phyloP scores from a whole-genome alignment of 2,329 filamentous ascomycete species.

The Ophiocordyceps camponoti-saundersi region DNA sequence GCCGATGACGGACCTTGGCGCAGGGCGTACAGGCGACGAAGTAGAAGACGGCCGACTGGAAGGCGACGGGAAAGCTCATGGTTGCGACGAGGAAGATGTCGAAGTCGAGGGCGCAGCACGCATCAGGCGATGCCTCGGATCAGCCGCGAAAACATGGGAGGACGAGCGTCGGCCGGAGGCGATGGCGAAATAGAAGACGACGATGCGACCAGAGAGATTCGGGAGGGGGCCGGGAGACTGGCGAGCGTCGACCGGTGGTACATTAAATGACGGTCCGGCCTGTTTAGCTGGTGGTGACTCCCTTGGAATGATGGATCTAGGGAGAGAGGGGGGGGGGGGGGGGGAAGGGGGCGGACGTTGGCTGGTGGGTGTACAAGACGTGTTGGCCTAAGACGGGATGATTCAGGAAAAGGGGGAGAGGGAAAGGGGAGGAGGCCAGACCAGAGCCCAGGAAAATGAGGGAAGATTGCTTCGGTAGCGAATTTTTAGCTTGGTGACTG shows the following conservation, averaged over 20 bases:
- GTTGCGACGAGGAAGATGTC: constrained; percentile 1
- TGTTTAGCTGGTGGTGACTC: not conserved
- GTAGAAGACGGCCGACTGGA: constrained; percentile 67
- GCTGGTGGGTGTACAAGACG: not conserved
- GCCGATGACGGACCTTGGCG: constrained; percentile 49
- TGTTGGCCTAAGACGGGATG: not conserved
- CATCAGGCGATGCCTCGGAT: constrained; percentile 2
- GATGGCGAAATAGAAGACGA: not conserved
- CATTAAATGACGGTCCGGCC: not conserved
- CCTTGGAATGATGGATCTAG: not conserved
- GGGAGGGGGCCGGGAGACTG: not conserved
- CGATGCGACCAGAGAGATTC: not conserved
- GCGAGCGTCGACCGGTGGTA: not conserved
- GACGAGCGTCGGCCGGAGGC: not conserved
- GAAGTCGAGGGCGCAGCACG: not conserved
- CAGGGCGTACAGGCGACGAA: constrained; percentile 66
- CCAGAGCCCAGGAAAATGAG: too few relatives aligned
- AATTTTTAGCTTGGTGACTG: too few relatives aligned
- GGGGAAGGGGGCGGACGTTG: not conserved
- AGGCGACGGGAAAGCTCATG: constrained; percentile 36
- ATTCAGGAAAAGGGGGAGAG: not conserved
- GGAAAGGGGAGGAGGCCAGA: not conserved
- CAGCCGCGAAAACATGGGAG: constrained; percentile 3
- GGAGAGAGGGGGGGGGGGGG: too few relatives aligned
- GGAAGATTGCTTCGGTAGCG: too few relatives aligned